phyloP scores from a whole-genome alignment of 441 rosid species.

The Jatropha multifida region DNA sequence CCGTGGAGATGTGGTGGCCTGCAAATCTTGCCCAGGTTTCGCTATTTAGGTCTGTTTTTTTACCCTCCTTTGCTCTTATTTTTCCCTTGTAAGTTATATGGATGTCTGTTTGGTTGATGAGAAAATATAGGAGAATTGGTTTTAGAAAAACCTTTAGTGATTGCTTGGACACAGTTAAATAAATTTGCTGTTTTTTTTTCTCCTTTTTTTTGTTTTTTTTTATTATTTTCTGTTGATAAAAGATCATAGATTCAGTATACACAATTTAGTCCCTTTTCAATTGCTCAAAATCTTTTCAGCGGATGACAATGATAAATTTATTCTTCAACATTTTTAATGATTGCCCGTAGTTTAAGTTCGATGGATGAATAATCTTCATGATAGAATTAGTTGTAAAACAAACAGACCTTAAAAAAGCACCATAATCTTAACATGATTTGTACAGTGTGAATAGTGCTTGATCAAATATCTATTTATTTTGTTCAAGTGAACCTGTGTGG shows the following conservation, averaged over 20 bases:
- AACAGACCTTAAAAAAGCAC: not conserved
- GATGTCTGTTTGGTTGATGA: slow-evolving; percentile 24
- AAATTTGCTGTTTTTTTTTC: not conserved
- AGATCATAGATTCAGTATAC: not conserved
- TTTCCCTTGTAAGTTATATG: not conserved
- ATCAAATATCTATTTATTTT: not conserved
- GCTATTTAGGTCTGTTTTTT: slow-evolving; percentile 62
- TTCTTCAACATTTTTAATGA: slow-evolving; percentile 2
- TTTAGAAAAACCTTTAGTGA: not conserved
- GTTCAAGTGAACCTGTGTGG: not conserved
- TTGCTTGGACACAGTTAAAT: not conserved
- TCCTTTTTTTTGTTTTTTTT: not conserved
- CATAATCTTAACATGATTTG: not conserved
- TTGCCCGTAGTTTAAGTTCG: not conserved
- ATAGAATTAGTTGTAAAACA: not conserved
- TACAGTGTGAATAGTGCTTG: not conserved
- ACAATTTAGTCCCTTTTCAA: not conserved
- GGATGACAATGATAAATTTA: not conserved
- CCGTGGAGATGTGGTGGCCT: slow-evolving; percentile 99
- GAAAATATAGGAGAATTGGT: slow-evolving; percentile 20
- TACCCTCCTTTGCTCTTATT: not conserved
- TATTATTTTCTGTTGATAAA: not conserved
- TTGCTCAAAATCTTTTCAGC: not conserved
- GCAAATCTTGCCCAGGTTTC: slow-evolving; percentile 96
- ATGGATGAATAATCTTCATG: not conserved